A percentile compares a stretch with the other conserved stretches of the same genome.
Conservation (phyloP, 345 rosid genomes). For the Pistacia vera region DNA sequence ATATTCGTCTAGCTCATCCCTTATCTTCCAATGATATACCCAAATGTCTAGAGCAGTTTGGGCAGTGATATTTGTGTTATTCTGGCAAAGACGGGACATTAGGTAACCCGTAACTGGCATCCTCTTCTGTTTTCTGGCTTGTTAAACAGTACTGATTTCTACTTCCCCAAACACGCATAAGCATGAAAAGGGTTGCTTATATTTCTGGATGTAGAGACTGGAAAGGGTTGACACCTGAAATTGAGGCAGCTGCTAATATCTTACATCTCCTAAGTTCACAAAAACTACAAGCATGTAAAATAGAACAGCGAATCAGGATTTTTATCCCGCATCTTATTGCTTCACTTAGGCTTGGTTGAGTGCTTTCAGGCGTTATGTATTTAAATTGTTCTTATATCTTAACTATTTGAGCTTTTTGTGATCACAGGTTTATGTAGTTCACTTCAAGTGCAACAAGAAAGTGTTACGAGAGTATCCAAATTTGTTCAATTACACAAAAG, state of each 20-base stretch:
- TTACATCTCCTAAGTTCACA: neutral
- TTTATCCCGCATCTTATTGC: neutral
- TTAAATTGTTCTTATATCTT: neutral
- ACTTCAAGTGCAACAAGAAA: slow-evolving; percentile 85
- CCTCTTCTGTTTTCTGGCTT: neutral
- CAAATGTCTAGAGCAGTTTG: neutral
- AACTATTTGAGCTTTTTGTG: neutral
- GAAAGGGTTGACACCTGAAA: neutral
- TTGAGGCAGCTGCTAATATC: neutral
- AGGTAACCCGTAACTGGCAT: neutral
- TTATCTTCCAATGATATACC: neutral
- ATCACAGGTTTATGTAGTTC: slow-evolving; percentile 67
- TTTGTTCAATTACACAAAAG: slow-evolving; percentile 72
- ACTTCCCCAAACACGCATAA: too few relatives aligned
- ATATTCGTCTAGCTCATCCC: neutral
- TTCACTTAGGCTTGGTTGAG: neutral
- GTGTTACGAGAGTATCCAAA: slow-evolving; percentile 69
- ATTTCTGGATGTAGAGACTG: neutral
- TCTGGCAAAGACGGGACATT: neutral
- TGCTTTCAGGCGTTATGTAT: neutral
- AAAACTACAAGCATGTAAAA: neutral
- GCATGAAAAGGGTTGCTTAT: neutral
- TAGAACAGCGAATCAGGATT: neutral
- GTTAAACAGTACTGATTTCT: neutral
- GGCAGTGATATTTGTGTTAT: neutral